Percentiles rank a stretch among this genome's conserved stretches.
phyloP scores from a whole-genome alignment of 140 eudicot species.

The Ambrosia hybrid region DNA sequence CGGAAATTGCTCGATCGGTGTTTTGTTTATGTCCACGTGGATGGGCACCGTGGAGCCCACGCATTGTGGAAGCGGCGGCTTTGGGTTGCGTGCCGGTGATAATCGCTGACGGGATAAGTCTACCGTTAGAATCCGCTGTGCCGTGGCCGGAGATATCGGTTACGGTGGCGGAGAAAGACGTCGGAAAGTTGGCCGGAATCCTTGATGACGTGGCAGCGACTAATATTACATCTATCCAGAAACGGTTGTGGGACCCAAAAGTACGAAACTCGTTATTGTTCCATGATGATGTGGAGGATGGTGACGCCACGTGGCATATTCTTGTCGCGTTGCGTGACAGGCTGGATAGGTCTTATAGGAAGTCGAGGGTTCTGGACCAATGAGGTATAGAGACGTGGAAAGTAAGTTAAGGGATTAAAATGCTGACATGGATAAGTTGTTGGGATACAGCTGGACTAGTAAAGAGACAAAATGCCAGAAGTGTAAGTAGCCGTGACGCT shows the following conservation, averaged over 20 bases:
- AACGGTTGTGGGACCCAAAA: constrained; percentile 51
- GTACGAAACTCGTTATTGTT: constrained; percentile 52
- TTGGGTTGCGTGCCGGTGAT: constrained; percentile 85
- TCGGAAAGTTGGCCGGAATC: constrained; percentile 48
- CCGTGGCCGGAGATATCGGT: constrained; percentile 72
- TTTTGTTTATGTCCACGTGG: constrained; percentile 80
- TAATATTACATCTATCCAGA: constrained; percentile 50
- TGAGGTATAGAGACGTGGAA: constrained; percentile 30
- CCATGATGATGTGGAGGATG: constrained; percentile 40
- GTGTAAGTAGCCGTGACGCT: neutral
- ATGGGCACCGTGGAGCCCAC: constrained; percentile 98
- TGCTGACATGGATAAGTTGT: constrained; percentile 13
- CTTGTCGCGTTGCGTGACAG: constrained; percentile 37
- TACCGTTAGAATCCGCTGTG: constrained; percentile 58
- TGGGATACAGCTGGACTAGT: constrained; percentile 22
- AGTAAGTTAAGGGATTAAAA: neutral
- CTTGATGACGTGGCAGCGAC: constrained; percentile 65
- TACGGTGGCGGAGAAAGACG: constrained; percentile 69
- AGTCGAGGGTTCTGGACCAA: constrained; percentile 38
- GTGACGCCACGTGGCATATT: constrained; percentile 80
- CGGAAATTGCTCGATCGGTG: constrained; percentile 62
- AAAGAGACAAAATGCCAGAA: neutral
- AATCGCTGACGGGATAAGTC: constrained; percentile 70
- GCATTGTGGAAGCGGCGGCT: constrained; percentile 73
- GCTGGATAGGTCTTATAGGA: constrained; percentile 37